Percentiles rank a stretch among this genome's conserved stretches.
Evolutionary conservation across 148 eudicot genomes (phyloP).

Genomic region (Chenopodium formosanum): DNA sequence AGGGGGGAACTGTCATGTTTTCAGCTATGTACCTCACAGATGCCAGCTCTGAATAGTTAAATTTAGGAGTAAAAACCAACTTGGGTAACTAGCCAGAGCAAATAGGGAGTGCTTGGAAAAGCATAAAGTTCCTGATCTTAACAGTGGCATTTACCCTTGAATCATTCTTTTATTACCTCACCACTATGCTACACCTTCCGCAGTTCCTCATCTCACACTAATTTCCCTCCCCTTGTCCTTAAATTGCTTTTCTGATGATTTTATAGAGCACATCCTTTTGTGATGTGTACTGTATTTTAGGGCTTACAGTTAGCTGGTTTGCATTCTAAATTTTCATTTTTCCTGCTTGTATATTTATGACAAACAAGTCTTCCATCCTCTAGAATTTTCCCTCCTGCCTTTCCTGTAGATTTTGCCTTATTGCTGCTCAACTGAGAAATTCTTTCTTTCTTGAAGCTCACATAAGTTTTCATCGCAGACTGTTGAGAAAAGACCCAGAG

Average conservation of each 20-base stretch:
- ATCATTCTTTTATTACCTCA: not conserved
- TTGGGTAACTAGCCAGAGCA: not conserved
- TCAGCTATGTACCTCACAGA: not conserved
- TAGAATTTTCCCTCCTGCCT: not conserved
- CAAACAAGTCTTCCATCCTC: no score
- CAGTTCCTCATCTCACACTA: not conserved
- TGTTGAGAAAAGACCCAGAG: slow-evolving; percentile 94
- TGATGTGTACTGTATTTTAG: no score
- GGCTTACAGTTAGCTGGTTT: no score
- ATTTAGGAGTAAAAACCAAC: not conserved
- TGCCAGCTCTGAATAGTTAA: not conserved
- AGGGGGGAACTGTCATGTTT: not conserved
- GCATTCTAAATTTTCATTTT: no score
- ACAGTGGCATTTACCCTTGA: not conserved
- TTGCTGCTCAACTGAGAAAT: not conserved
- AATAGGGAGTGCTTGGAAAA: not conserved
- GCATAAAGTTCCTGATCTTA: not conserved
- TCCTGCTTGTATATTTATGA: no score
- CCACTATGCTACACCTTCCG: not conserved
- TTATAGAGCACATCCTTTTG: not conserved
- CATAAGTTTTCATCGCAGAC: slow-evolving; percentile 55
- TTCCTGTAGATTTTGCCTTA: not conserved
- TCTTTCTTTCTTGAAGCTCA: slow-evolving; percentile 1
- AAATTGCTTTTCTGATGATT: not conserved
- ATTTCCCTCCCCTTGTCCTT: not conserved